Evolutionary conservation across 257 asterid species (phyloP), one percentile per base, ranked within the genome.

Genomic region (Echites panduratus): DNA sequence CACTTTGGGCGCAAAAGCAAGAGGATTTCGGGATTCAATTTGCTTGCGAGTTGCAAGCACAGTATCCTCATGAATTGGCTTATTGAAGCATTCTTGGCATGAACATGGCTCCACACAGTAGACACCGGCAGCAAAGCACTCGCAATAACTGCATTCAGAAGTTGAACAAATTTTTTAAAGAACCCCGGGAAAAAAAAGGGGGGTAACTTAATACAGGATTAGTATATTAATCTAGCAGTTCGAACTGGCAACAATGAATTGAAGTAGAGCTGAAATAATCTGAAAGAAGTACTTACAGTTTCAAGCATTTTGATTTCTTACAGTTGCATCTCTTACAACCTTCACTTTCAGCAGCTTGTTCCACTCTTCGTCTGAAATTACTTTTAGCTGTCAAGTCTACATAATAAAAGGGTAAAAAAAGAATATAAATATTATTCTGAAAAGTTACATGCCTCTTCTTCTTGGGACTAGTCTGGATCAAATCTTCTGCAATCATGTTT

Each of bases 1-100:
- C 79, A 94, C 98, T 85, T 90, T 94, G 57, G 99, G 99, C 68
- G 97, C 98, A 81, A 94, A 94, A 26, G 99, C 99, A 81, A 94
- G 97, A 48, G 99, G 99, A 77, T 94, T 94, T 79, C 99, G 83
- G 4, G 97, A 94, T 82, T 91, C 98, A 1, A 94, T 94, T 78
- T 89, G 99, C 71, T 89, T 94, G 76, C 99, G 99, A 16, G 98
- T 89, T 53, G 91, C 93, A 69, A 91, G 96, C 68, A 94, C 99
- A 2, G 96, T 94, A 59, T 89, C 99, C 83, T 89, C 99, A n/a
- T 94, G 97, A 76, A 86, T 77, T 19, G 99, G 99, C 76, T 90
- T 94, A 82, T 94, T 94, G 90, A 89, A 94, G 84, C 99, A 94
- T 72, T 88, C 97, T 71, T 88, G 82, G 71, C 99, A 94, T 6